Evolutionary conservation across 495 filamentous ascomycete species (phyloP), one percentile per base, ranked within the genome.

Genomic region (Xylaria venustula): DNA sequence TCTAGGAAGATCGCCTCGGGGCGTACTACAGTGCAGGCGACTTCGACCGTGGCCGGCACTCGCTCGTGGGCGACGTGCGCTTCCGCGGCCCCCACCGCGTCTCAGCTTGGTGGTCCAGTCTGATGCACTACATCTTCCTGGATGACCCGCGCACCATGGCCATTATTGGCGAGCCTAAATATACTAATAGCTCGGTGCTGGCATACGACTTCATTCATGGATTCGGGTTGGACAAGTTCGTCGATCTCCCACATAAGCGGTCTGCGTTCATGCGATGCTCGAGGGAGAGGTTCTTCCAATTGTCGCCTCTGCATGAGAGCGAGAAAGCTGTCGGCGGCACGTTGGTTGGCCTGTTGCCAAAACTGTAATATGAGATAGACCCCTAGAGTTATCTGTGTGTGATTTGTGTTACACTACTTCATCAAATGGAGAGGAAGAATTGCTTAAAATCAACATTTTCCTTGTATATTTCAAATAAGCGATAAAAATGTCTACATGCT

Each of bases 121-220:
- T 84, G 69, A 88, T 90, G 73, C 87, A 90, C 67, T 90, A 87
- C 67, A 76, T 85, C 60, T 90, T 86, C 73, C 75, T 90, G 40
- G 87, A 90, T 70, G 87, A 90, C 61, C 83, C 85, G 61, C 82
- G 87, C 28, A 90, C 87, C 3, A 73, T 67, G 58, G 69, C 75
- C 54, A 82, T 86, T 1, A 85, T 90, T 1, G 87, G 87, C 28
- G 87, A 90, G 77, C 87, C 87, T 50, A 83, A 83, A 67, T 82
- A 80, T 30, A 85, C 81, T 9, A 83, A 82, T 57, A 73, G 70
- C 25, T 84, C 79, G 4, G 84, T 90, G 17, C 76, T 90, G 44
- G 81, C 82, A 42, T 88, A 88, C 69, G 87, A 90, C 61, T 81
- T 85, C 57, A 79, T 84, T 28, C 83, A 88, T 59, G 87, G 87